A percentile compares a stretch with the other conserved stretches of the same genome.
Conservation (phyloP, 331 rosid species). For the Rhamnella rubrinervis region DNA sequence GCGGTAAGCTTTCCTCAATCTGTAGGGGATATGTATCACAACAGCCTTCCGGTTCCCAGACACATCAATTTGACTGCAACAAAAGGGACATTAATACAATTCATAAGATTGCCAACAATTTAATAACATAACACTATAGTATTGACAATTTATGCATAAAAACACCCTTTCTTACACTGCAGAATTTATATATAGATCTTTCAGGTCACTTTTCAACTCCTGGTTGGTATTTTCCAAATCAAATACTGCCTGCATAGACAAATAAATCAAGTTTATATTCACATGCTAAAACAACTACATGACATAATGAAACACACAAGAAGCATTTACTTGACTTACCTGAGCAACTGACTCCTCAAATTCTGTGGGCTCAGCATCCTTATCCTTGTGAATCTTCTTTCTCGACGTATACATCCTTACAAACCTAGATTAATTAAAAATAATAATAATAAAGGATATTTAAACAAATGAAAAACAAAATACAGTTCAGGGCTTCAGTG, state of each 20-base stretch:
- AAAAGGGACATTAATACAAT: not conserved
- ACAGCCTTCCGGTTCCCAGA: slow-evolving; percentile 83
- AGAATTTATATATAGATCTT: slow-evolving; percentile 84
- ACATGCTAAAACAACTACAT: not conserved
- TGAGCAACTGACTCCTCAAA: slow-evolving; percentile 79
- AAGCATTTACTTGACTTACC: slow-evolving; percentile 27
- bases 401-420: slow-evolving; percentile 67
- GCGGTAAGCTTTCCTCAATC: slow-evolving; percentile 78
- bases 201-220: slow-evolving; percentile 86
- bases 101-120: not conserved
- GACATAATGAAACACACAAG: not conserved
- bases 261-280: not conserved
- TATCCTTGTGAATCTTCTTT: slow-evolving; percentile 79
- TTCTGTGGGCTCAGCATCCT: slow-evolving; percentile 70
- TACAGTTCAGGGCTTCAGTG: too few relatives aligned
- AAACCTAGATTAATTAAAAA: slow-evolving; percentile 13
- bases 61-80: slow-evolving; percentile 73
- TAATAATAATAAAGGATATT: too few relatives aligned
- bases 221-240: slow-evolving; percentile 83
- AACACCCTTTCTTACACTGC: slow-evolving; percentile 56
- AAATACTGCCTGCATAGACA: slow-evolving; percentile 63
- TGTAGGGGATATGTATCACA: slow-evolving; percentile 71
- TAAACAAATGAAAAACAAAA: too few relatives aligned
- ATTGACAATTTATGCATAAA: not conserved
- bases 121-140: not conserved